Evolutionary conservation across 2,329 filamentous ascomycete species (phyloP).

Genomic region (Penicillium sp.): DNA sequence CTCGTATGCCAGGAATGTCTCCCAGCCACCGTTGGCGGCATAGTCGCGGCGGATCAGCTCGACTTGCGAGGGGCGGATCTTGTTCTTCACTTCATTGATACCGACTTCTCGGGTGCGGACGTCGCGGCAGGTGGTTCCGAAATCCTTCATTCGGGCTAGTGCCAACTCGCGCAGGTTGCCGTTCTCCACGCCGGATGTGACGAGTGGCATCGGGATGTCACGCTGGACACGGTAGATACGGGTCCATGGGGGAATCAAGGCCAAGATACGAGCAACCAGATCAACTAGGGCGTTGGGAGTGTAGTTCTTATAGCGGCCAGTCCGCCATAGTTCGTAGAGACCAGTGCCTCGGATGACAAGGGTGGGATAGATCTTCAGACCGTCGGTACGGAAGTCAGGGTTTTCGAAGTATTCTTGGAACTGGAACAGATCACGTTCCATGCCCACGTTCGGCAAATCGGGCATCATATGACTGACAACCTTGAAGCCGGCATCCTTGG

Average conservation of each 20-base stretch:
- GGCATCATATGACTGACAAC: constrained; percentile 99
- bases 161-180: constrained; percentile 92
- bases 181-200: constrained; percentile 98
- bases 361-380: constrained; percentile 96
- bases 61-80: constrained; percentile 92
- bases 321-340: constrained; percentile 95
- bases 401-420: constrained; percentile 98
- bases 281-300: constrained; percentile 96
- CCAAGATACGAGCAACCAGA: constrained; percentile 90
- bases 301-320: constrained; percentile 96
- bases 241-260: constrained; percentile 93
- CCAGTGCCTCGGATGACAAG: constrained; percentile 95
- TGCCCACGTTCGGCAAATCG: constrained; percentile 92
- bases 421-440: constrained; percentile 95
- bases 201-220: constrained; percentile 98
- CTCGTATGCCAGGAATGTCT: constrained; percentile 96
- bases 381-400: constrained; percentile 91
- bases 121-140: constrained; percentile 93
- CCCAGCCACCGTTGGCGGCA: constrained; percentile 92
- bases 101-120: constrained; percentile 94
- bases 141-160: constrained; percentile 97
- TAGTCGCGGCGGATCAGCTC: constrained; percentile 94
- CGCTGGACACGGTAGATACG: constrained; percentile 97
- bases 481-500: constrained; percentile 98
- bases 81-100: constrained; percentile 98